These are phyloP conservation scores for Cercospora nicotianae DNA, from an alignment of 2,329 filamentous ascomycete species.

Conservation along the genomic window DNA sequence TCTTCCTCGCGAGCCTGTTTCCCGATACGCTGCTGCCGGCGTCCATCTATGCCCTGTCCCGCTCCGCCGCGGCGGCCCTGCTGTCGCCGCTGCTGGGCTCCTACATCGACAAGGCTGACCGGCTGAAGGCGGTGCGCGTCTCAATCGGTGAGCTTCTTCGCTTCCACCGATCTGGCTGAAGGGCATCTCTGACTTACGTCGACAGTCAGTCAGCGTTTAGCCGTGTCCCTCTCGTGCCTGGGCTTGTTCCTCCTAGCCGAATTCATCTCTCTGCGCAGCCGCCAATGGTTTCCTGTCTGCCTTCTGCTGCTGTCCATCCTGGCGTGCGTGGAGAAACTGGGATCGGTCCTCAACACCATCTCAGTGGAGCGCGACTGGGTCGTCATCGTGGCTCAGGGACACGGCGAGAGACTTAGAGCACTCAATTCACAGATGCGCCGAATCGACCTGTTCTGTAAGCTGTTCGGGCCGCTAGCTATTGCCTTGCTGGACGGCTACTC, in stretches of 20 bases:
- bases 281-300: slow-evolving; percentile 20
- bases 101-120: slow-evolving; percentile 56
- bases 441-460: slow-evolving; percentile 61
- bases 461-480: slow-evolving; percentile 55
- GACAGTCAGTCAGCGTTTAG: slow-evolving; percentile 33
- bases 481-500: slow-evolving; percentile 53
- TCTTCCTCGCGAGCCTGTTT: slow-evolving; percentile 50
- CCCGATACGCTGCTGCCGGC: slow-evolving; percentile 62
- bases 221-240: slow-evolving; percentile 32
- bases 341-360: slow-evolving; percentile 64
- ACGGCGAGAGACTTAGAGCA: slow-evolving; percentile 38
- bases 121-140: slow-evolving; percentile 42
- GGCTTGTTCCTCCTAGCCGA: slow-evolving; percentile 21
- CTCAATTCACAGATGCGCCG: slow-evolving; percentile 61
- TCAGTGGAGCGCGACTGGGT: slow-evolving; percentile 66
- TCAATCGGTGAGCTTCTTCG: slow-evolving; percentile 39
- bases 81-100: slow-evolving; percentile 60
- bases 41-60: slow-evolving; percentile 67
- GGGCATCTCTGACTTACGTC: slow-evolving; percentile 10
- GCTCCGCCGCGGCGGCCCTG: slow-evolving; percentile 58
- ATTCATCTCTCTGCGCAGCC: slow-evolving; percentile 10
- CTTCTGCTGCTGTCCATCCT: slow-evolving; percentile 50
- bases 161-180: background rate
- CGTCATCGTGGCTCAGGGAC: slow-evolving; percentile 51
- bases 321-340: slow-evolving; percentile 69